phyloP scores from a whole-genome alignment of 345 rosid genomes.

The Geranium rotundifolium region DNA sequence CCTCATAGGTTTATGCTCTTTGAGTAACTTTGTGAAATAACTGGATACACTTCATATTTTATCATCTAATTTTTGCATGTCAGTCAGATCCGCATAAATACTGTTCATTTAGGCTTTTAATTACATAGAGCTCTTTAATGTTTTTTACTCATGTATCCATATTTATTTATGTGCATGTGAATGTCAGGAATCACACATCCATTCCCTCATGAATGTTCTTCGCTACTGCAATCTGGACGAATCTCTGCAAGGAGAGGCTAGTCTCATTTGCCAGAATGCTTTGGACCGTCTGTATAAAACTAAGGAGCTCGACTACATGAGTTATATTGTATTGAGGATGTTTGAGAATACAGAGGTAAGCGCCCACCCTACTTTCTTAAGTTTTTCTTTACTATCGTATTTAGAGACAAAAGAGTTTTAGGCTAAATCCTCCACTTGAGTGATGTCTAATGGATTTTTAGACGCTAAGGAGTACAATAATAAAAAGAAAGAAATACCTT shows the following conservation, averaged over 20 bases:
- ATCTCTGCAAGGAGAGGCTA: conserved; percentile 86
- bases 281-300: conserved; percentile 75
- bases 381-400: not conserved
- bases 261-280: conserved; percentile 67
- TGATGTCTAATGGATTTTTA: not conserved
- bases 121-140: not conserved
- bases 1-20: not conserved
- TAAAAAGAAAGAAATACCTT: too few relatives aligned
- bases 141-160: conserved; percentile 2
- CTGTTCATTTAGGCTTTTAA: not conserved
- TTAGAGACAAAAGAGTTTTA: not conserved
- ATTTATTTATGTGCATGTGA: conserved; percentile 1
- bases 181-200: conserved; percentile 92
- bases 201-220: conserved; percentile 88
- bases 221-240: conserved; percentile 96
- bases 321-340: conserved; percentile 83
- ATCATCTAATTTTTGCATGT: not conserved
- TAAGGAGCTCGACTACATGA: conserved; percentile 99
- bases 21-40: not conserved
- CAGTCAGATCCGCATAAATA: not conserved
- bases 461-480: not conserved
- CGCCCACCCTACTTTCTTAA: not conserved
- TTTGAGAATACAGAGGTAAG: conserved; percentile 85
- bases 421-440: not conserved
- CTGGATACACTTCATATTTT: too few relatives aligned